phyloP scores from a whole-genome alignment of 2,329 filamentous ascomycete genomes.

The Furcasterigmium furcatum region DNA sequence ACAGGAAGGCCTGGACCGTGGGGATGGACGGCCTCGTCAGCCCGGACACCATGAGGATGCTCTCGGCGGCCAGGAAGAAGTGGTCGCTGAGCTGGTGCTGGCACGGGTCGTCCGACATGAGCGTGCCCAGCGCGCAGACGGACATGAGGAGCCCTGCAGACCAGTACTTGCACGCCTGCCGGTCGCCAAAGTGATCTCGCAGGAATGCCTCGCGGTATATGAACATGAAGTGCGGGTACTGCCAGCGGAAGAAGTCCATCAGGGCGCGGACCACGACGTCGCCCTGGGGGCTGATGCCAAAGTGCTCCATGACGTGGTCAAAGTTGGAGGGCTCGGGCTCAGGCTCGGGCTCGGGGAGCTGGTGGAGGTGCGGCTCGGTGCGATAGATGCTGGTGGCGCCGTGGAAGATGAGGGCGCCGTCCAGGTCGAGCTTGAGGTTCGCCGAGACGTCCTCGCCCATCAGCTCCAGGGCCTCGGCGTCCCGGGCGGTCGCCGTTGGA shows the following conservation, averaged over 20 bases:
- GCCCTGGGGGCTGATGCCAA: constrained; percentile 16
- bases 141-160: constrained; percentile 16
- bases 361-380: constrained; percentile 2
- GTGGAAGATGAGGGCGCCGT: constrained; percentile 3
- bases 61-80: constrained; percentile 16
- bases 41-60: constrained; percentile 16
- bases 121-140: constrained; percentile 16
- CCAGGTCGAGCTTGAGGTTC: constrained; percentile 5
- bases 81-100: constrained; percentile 9
- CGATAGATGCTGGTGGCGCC: constrained; percentile 21
- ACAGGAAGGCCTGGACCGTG: constrained; percentile 20
- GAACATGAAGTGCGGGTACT: constrained; percentile 26
- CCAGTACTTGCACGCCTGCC: constrained; percentile 18
- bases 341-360: neutral
- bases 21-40: constrained; percentile 16
- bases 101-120: constrained; percentile 12
- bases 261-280: constrained; percentile 13
- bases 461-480: neutral
- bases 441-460: neutral
- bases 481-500: too few relatives aligned
- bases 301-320: constrained; percentile 15
- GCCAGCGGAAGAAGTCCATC: constrained; percentile 21
- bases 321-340: constrained; percentile 9
- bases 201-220: constrained; percentile 24
- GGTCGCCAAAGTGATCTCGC: constrained; percentile 6